A percentile compares a stretch with the other conserved stretches of the same genome.
Conservation (phyloP, 768 basidiomycete species). For the Lactarius psammicola region DNA sequence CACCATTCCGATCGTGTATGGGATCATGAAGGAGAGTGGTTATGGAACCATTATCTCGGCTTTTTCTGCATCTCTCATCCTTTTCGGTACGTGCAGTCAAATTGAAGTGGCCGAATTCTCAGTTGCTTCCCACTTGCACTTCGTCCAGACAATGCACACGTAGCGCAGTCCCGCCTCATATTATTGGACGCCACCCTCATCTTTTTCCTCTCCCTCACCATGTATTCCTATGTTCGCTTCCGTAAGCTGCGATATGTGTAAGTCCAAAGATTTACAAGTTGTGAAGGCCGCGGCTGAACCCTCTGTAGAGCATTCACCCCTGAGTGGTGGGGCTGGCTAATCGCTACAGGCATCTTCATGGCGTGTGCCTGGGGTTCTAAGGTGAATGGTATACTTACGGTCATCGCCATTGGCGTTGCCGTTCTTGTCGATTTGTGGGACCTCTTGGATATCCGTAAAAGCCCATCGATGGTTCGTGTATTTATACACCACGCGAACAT, state of each 20-base stretch:
- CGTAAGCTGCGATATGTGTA: constrained; percentile 89
- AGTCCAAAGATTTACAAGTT: constrained; percentile 31
- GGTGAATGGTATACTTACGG: constrained; percentile 94
- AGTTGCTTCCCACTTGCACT: neutral
- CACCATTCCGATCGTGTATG: constrained; percentile 88
- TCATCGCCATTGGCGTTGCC: constrained; percentile 83
- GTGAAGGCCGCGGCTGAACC: constrained; percentile 18
- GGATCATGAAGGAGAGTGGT: constrained; percentile 97
- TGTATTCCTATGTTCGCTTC: constrained; percentile 93
- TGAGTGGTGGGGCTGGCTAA: constrained; percentile 95
- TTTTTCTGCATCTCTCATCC: constrained; percentile 81
- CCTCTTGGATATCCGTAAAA: constrained; percentile 80
- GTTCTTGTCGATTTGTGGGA: constrained; percentile 95
- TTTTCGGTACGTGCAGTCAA: constrained; percentile 73
- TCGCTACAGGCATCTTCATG: constrained; percentile 88
- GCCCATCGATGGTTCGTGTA: constrained; percentile 60
- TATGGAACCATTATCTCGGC: constrained; percentile 89
- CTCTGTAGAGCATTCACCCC: constrained; percentile 72
- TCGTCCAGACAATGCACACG: constrained; percentile 84
- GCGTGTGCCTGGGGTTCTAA: constrained; percentile 97
- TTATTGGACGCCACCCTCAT: constrained; percentile 91
- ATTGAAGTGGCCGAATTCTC: neutral
- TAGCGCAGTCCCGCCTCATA: constrained; percentile 95
- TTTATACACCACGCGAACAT: neutral
- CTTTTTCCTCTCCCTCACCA: constrained; percentile 93